These are phyloP conservation scores for Yarrowia hollandica DNA, from an alignment of 805 yeast genomes.

Conservation along the genomic window DNA sequence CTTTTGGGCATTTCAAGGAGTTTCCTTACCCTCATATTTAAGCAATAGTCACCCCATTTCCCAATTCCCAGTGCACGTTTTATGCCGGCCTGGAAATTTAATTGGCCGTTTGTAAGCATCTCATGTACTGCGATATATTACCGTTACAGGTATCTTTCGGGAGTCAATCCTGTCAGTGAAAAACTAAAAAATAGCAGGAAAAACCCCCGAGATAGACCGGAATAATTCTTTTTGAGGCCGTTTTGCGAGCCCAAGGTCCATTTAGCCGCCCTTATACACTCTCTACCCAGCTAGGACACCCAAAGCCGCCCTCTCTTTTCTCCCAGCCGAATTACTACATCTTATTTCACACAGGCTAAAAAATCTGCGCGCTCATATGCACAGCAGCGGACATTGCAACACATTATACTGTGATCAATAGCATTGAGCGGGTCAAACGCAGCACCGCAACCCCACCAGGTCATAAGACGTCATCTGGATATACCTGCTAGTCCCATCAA, in stretches of 20 bases:
- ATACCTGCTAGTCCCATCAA: background rate
- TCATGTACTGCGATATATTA: slow-evolving; percentile 10
- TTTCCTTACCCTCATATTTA: slow-evolving; percentile 9
- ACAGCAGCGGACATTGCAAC: slow-evolving; percentile 5
- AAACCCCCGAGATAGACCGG: background rate
- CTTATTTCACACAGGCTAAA: background rate
- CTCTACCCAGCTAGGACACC: background rate
- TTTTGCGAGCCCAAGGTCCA: no score
- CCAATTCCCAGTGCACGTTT: slow-evolving; percentile 17
- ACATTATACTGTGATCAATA: slow-evolving; percentile 5
- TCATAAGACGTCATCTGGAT: background rate
- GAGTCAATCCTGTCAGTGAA: background rate
- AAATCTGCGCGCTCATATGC: slow-evolving; percentile 13
- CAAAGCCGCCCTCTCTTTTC: background rate
- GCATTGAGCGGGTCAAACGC: background rate
- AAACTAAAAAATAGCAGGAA: background rate
- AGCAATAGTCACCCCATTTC: slow-evolving; percentile 24
- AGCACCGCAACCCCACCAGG: slow-evolving; percentile 9
- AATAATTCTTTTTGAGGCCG: no score
- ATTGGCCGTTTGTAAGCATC: slow-evolving; percentile 17
- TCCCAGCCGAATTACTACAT: background rate
- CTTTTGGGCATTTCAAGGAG: slow-evolving; percentile 7
- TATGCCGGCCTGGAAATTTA: slow-evolving; percentile 13
- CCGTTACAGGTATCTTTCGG: background rate
- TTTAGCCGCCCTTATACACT: background rate